Conservation (phyloP, 306 rosid genomes). For the Canavalia ensiformis region DNA sequence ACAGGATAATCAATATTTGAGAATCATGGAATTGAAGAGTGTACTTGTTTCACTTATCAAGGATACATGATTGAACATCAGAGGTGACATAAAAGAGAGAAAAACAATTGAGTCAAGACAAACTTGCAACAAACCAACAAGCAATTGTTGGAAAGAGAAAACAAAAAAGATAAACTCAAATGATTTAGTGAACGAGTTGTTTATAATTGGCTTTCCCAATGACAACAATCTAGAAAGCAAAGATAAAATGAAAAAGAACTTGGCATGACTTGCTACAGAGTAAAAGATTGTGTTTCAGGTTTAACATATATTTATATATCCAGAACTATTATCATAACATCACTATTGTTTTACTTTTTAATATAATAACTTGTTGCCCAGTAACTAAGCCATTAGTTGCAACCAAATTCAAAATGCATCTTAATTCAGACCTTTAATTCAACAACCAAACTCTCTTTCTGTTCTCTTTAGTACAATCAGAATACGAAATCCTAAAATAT, state of each 20-base stretch:
- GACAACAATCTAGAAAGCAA: neutral
- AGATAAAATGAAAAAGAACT: slow-evolving; percentile 18
- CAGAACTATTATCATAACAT: neutral
- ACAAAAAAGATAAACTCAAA: neutral
- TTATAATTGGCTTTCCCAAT: neutral
- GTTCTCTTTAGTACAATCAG: slow-evolving; percentile 14
- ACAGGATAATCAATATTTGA: neutral
- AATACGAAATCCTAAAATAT: neutral
- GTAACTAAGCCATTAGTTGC: slow-evolving; percentile 14
- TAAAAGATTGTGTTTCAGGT: neutral
- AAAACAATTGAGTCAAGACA: neutral
- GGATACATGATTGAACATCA: slow-evolving; percentile 23
- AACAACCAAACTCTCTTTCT: neutral
- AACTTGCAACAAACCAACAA: neutral
- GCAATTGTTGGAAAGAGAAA: too few relatives aligned
- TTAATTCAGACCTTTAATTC: slow-evolving; percentile 3
- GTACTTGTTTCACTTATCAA: neutral
- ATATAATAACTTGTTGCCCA: neutral
- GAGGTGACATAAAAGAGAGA: neutral
- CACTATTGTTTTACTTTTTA: neutral
- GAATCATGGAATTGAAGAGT: neutral
- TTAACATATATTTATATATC: neutral
- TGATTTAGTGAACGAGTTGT: slow-evolving; percentile 3
- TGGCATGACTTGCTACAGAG: neutral
- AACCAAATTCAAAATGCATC: slow-evolving; percentile 18